A percentile compares a stretch with the other conserved stretches of the same genome.
Conservation (phyloP, 2,329 filamentous ascomycete genomes). For the Ophiobolus disseminans region DNA sequence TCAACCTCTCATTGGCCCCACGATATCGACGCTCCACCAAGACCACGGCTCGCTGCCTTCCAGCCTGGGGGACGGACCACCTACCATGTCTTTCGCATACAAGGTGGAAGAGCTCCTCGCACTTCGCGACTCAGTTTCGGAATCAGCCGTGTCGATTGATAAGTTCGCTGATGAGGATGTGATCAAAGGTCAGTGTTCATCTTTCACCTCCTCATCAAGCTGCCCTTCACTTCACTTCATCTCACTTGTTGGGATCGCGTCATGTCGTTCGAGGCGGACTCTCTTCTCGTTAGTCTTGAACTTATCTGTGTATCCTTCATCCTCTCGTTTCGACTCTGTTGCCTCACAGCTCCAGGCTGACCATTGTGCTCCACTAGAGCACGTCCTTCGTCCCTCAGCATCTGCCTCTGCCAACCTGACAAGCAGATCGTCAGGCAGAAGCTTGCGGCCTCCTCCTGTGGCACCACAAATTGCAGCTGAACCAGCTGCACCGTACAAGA, state of each 20-base stretch:
- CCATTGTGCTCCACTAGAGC: slow-evolving; percentile 33
- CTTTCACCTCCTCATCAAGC: neutral
- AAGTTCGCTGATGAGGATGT: slow-evolving; percentile 52
- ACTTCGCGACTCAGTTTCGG: slow-evolving; percentile 50
- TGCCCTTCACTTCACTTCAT: slow-evolving; percentile 18
- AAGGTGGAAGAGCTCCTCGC: slow-evolving; percentile 52
- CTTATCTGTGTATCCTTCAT: neutral
- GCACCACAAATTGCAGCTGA: slow-evolving; percentile 22
- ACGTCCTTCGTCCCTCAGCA: slow-evolving; percentile 51
- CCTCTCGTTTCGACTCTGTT: neutral
- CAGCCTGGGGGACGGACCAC: slow-evolving; percentile 10
- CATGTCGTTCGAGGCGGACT: neutral
- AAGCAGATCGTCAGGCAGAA: slow-evolving; percentile 32
- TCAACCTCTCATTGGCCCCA: slow-evolving; percentile 14
- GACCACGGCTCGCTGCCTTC: slow-evolving; percentile 14
- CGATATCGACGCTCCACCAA: slow-evolving; percentile 7
- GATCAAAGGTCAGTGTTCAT: slow-evolving; percentile 48
- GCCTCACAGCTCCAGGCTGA: too few relatives aligned
- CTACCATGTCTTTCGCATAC: slow-evolving; percentile 46
- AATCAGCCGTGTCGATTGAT: slow-evolving; percentile 52
- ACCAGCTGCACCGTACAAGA: slow-evolving; percentile 37
- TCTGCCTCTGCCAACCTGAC: slow-evolving; percentile 46
- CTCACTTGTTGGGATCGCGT: neutral
- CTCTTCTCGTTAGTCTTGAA: neutral
- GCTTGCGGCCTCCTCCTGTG: slow-evolving; percentile 29